Conservation (phyloP, 768 basidiomycete genomes). For the Lyophyllum decastes region DNA sequence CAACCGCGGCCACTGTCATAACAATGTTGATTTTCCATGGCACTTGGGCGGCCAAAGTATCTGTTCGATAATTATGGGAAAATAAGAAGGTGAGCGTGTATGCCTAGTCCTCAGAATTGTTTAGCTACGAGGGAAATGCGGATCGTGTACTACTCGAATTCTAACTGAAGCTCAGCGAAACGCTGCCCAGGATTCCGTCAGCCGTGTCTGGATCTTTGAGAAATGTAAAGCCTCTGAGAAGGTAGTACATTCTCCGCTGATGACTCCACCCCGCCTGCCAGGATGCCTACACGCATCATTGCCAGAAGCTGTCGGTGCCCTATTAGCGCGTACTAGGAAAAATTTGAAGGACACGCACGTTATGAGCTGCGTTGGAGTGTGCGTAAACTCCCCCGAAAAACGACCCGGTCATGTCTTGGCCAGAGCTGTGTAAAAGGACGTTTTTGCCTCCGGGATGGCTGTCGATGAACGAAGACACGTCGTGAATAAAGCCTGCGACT, state of each 20-base stretch:
- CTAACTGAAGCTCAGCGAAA: not conserved
- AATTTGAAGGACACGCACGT: conserved; percentile 45
- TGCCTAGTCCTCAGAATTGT: too few species aligned
- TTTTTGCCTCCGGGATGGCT: conserved; percentile 78
- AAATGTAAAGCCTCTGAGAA: conserved; percentile 43
- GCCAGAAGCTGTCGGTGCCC: conserved; percentile 51
- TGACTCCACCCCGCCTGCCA: conserved; percentile 65
- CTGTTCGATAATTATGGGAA: too few species aligned
- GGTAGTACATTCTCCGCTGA: conserved; percentile 44
- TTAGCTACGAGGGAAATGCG: too few species aligned
- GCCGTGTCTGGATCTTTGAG: conserved; percentile 23
- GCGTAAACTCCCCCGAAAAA: conserved; percentile 87
- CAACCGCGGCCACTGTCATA: too few species aligned
- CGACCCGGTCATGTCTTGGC: conserved; percentile 82
- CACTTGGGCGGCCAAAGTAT: too few species aligned
- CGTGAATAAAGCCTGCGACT: conserved; percentile 87
- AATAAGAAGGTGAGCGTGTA: too few species aligned
- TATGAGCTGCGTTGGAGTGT: conserved; percentile 84
- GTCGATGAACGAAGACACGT: conserved; percentile 70
- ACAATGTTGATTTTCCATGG: too few species aligned
- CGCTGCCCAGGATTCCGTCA: not conserved
- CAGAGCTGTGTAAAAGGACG: conserved; percentile 58
- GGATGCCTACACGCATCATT: conserved; percentile 75
- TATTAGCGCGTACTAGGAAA: not conserved
- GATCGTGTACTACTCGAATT: not conserved